Percentiles rank a stretch among this genome's conserved stretches.
These are phyloP conservation scores for Arthrinium puccinioides DNA, from an alignment of 2,329 filamentous ascomycete species.

Conservation along the genomic window DNA sequence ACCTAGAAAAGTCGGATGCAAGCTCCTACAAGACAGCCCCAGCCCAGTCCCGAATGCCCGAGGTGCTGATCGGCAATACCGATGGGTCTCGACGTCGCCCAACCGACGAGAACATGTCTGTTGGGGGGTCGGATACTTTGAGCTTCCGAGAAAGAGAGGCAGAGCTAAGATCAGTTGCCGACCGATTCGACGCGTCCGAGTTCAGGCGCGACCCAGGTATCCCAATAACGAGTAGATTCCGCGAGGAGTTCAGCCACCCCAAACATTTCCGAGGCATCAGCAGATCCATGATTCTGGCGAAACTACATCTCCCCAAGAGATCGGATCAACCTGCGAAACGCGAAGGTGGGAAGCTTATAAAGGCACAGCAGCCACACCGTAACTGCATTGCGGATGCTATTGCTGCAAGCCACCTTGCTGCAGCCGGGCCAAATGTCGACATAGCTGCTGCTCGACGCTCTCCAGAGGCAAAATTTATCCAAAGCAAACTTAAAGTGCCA, in stretches of 20 bases:
- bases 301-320: slow-evolving; percentile 24
- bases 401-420: neutral
- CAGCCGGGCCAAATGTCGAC: neutral
- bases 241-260: slow-evolving; percentile 28
- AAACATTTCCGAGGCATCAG: no score
- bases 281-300: slow-evolving; percentile 26
- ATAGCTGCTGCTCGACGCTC: no score
- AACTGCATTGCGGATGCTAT: slow-evolving; percentile 5
- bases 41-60: slow-evolving; percentile 11
- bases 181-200: slow-evolving; percentile 30
- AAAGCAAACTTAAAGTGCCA: slow-evolving; percentile 3
- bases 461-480: no score
- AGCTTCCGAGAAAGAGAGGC: slow-evolving; percentile 29
- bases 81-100: slow-evolving; percentile 5
- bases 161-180: slow-evolving; percentile 30
- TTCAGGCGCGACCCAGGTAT: slow-evolving; percentile 19
- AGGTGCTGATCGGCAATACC: slow-evolving; percentile 4
- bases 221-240: slow-evolving; percentile 31
- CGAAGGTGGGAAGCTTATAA: slow-evolving; percentile 18
- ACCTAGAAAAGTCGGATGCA: slow-evolving; percentile 15
- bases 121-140: slow-evolving; percentile 25
- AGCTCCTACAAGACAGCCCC: slow-evolving; percentile 22
- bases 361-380: slow-evolving; percentile 7
- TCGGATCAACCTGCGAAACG: no score
- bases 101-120: slow-evolving; percentile 11